Conservation (phyloP, 1,139 yeast species). For the Hyphopichia khmerensis region DNA sequence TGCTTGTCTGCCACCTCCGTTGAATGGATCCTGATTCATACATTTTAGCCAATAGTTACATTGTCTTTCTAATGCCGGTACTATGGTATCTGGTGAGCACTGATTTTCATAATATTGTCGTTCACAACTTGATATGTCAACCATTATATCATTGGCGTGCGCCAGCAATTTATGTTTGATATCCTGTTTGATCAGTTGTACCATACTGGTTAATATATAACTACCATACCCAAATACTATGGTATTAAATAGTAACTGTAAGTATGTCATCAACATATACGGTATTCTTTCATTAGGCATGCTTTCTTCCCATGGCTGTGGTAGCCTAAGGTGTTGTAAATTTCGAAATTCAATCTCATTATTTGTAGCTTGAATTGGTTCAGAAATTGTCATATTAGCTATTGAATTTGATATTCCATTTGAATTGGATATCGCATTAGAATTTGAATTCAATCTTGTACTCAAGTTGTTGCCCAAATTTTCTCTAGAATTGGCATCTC, state of each 20-base stretch:
- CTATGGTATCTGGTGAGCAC: slow-evolving; percentile 57
- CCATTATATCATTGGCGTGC: slow-evolving; percentile 33
- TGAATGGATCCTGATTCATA: slow-evolving; percentile 54
- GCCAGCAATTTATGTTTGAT: slow-evolving; percentile 47
- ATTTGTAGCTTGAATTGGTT: not conserved
- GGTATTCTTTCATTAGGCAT: slow-evolving; percentile 44
- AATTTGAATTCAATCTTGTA: too few relatives aligned
- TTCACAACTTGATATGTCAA: slow-evolving; percentile 49
- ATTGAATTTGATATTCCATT: not conserved
- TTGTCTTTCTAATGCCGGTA: slow-evolving; percentile 55
- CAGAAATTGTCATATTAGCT: not conserved
- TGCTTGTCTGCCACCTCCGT: slow-evolving; percentile 41
- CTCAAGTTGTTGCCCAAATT: too few relatives aligned
- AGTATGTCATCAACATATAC: slow-evolving; percentile 55
- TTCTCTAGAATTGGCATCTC: too few relatives aligned
- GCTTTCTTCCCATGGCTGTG: slow-evolving; percentile 50
- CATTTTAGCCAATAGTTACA: slow-evolving; percentile 65
- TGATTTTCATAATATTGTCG: slow-evolving; percentile 51
- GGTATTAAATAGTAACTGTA: slow-evolving; percentile 52
- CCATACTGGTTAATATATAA: slow-evolving; percentile 40
- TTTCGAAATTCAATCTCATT: too few relatives aligned
- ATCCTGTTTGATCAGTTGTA: slow-evolving; percentile 51
- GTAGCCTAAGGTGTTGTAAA: too few relatives aligned
- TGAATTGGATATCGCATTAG: not conserved
- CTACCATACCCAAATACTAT: slow-evolving; percentile 42